These are phyloP conservation scores for Fusarium ambrosium DNA, from an alignment of 2,329 filamentous ascomycete species.

Conservation along the genomic window DNA sequence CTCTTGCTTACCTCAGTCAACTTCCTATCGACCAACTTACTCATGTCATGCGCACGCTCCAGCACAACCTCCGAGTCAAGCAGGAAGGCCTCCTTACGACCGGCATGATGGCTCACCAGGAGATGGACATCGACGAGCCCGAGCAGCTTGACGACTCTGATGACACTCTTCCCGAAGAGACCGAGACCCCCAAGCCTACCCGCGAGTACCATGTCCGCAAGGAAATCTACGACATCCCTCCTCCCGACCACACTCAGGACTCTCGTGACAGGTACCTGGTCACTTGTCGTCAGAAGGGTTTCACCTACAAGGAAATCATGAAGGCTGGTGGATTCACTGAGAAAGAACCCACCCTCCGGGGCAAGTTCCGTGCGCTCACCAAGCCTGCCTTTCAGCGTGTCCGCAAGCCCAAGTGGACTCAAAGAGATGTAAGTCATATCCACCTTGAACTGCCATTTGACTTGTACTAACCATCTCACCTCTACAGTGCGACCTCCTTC, in stretches of 20 bases:
- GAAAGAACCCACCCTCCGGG: conserved; percentile 80
- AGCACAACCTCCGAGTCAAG: background rate
- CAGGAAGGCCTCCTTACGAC: no score
- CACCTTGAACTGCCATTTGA: background rate
- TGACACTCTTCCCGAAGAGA: background rate
- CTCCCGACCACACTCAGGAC: no score
- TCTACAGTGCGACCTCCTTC: background rate
- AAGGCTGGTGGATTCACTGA: conserved; percentile 67
- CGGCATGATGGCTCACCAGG: background rate
- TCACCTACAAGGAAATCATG: background rate
- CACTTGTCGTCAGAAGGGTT: background rate
- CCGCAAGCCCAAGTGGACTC: conserved; percentile 74
- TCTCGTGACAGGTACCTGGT: background rate
- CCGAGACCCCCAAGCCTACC: background rate
- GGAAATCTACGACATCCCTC: background rate
- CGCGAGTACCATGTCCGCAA: no score
- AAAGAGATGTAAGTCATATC: conserved; percentile 70
- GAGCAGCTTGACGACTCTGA: background rate
- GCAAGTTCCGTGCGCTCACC: conserved; percentile 74
- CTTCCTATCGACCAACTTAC: background rate
- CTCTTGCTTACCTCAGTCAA: background rate
- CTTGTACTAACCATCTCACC: background rate
- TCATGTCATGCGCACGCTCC: background rate
- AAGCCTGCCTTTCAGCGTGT: conserved; percentile 73
- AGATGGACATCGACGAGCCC: background rate